Conservation (phyloP, 257 asterid genomes). For the Craterostigma plantagineum region DNA sequence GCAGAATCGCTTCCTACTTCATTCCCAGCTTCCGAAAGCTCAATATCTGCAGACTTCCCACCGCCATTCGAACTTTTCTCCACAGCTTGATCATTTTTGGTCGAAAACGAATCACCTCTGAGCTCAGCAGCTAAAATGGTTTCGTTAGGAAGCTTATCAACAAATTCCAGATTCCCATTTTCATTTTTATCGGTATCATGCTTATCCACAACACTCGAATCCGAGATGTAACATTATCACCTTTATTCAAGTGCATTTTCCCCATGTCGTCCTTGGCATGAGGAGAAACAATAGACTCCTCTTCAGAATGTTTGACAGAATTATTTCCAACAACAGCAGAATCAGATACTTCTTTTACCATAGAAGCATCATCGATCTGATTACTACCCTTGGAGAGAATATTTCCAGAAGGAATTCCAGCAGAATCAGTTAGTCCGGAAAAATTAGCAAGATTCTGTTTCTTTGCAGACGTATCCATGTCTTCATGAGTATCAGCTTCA, state of each 20-base stretch:
- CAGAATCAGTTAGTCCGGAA: too few relatives aligned
- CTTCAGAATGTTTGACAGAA: slow-evolving; percentile 11
- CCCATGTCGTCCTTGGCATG: slow-evolving; percentile 12
- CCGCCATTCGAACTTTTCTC: slow-evolving; percentile 12
- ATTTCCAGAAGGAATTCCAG: background rate
- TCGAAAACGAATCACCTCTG: too few relatives aligned
- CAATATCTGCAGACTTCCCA: slow-evolving; percentile 12
- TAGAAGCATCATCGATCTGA: too few relatives aligned
- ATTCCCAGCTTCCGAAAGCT: slow-evolving; percentile 11
- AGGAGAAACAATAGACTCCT: slow-evolving; percentile 8
- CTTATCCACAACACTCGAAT: slow-evolving; percentile 4
- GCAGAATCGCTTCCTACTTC: slow-evolving; percentile 15
- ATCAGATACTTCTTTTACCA: slow-evolving; percentile 4
- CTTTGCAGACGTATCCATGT: too few relatives aligned
- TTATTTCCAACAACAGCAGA: slow-evolving; percentile 10
- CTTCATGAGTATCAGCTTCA: too few relatives aligned
- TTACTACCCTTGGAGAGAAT: too few relatives aligned
- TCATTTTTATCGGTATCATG: slow-evolving; percentile 11
- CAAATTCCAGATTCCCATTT: slow-evolving; percentile 9
- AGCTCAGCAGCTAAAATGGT: slow-evolving; percentile 8
- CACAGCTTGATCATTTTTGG: slow-evolving; percentile 13
- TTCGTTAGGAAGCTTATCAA: slow-evolving; percentile 13
- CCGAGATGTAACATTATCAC: slow-evolving; percentile 9
- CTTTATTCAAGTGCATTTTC: slow-evolving; percentile 2
- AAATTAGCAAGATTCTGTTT: too few relatives aligned